Base-by-base conservation (phyloP, 192 early-diverging fungal genomes). In the Rhizoclosmatium sp. region DNA sequence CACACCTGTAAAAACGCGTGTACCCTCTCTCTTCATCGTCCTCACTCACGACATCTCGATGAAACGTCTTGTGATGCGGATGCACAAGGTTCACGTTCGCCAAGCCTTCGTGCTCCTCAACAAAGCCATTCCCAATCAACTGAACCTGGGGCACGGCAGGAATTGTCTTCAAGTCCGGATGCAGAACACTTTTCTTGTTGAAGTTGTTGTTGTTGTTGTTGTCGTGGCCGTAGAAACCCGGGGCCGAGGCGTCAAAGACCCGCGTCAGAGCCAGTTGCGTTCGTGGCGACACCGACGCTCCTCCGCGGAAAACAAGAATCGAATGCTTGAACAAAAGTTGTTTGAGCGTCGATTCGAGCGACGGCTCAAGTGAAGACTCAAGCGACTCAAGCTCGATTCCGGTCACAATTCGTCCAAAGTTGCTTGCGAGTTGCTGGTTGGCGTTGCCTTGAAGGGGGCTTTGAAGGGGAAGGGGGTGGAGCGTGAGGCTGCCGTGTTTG, bases 21-120 rank as follows among this genome's bases (percentile, higher is more conserved):
- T 62, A n/a, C 5, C 72, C 72, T 3, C 54, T 49, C 58, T 60
- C 72, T 23, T 65, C 62, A 62, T 75, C 72, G 41, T 59, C 72
- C 21, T 62, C 41, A 23, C 31, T 42, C 56, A 75, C 72, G 9
- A 39, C 31, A 7, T 9, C 40, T 7, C 44, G 19, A 46, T 75
- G 72, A 40, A 75, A 75, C n/a, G 72, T 75, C 45, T 47, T 60
- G 60, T 75, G 72, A 45, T 75, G 72, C 39, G 72, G 72, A 48
- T 75, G 72, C 16, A 16, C 16, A 5, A 75, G 60, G 42, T 44
- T 40, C 9, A 48, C 47, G 46, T 64, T 44, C 19, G 7, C 48
- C 59, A 75, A 45, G 7, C 72, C 72, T n/a, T 59, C 58, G 45
- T 75, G 72, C 59, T 59, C 56, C 21, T 21, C 45, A 9, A 75